phyloP scores from a whole-genome alignment of 306 rosid species.

The Inga oerstediana region DNA sequence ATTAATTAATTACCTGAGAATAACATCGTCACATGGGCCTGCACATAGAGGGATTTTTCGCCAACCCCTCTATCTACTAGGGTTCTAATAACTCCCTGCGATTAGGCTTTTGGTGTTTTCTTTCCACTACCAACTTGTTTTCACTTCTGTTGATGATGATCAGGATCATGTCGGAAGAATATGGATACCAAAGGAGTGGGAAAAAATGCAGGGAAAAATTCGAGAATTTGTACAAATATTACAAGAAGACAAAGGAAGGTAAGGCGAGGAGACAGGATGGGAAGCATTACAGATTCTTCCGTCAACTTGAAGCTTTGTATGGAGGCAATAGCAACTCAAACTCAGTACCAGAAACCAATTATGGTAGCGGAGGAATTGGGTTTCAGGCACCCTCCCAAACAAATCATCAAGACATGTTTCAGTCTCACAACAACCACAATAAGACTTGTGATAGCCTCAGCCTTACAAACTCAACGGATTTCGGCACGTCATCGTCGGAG shows the following conservation, averaged over 20 bases:
- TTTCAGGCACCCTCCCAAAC: constrained; percentile 43
- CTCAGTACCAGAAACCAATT: constrained; percentile 62
- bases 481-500: constrained; percentile 74
- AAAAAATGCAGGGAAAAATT: constrained; percentile 98
- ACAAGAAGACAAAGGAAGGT: constrained; percentile 97
- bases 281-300: constrained; percentile 92
- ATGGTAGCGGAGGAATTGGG: constrained; percentile 37
- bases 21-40: constrained; percentile 17
- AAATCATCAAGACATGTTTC: constrained; percentile 48
- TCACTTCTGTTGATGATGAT: constrained; percentile 1
- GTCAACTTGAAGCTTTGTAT: constrained; percentile 95
- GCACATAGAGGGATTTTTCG: background rate
- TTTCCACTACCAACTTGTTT: background rate
- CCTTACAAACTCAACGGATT: constrained; percentile 79
- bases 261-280: constrained; percentile 98
- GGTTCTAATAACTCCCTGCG: constrained; percentile 37
- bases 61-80: constrained; percentile 38
- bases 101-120: constrained; percentile 16
- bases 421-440: constrained; percentile 46
- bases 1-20: constrained; percentile 13
- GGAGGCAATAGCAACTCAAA: constrained; percentile 66
- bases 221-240: constrained; percentile 93
- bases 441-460: constrained; percentile 73
- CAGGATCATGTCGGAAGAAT: constrained; percentile 94
- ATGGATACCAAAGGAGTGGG: constrained; percentile 96